Evolutionary conservation across 306 rosid species (phyloP), one percentile per base, ranked within the genome.

Genomic region (Castanea crenata): DNA sequence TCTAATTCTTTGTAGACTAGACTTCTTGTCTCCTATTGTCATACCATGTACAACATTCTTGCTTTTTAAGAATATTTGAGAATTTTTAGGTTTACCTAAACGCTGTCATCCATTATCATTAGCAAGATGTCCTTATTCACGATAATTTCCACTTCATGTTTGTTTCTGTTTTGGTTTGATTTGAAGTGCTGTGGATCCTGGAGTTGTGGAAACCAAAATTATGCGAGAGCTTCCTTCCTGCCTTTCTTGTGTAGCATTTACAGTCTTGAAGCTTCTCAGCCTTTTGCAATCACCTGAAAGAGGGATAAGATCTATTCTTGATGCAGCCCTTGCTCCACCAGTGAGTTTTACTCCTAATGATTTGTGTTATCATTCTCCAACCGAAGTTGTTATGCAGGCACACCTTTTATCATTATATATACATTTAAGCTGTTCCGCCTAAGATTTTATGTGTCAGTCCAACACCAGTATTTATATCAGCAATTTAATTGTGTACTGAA

Each of bases 131-230:
- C 31, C 34, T 78, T 35, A 55, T 75, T 13, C 72, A 62, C 16
- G 59, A 34, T 79, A 71, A 51, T 67, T 78, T 78, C 31, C 6
- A 9, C 69, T 83, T 80, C 49, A 55, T 55, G 23, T 82, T 69
- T 74, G 21, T 78, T 73, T 82, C 46, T 83, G 23, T 41, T 77
- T 71, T 82, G 57, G 75, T 83, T 72, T 75, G 69, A 80, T 73
- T 83, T 77, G 21, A 78, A 92, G 99, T 81, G 89, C 83, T 70
- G 97, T 81, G 27, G 98, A 95, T 85, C 99, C 99, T 83, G 97
- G 99, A 86, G 81, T 31, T 21, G 99, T 90, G 76, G 76, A 91
- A 79, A 92, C 93, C 65, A 90, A 88, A 77, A 88, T 95, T 76
- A 90, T 92, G 94, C 88, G 92, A 78, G 97, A 95, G 88, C 76